Percentiles rank a stretch among this genome's conserved stretches.
Evolutionary conservation across 495 filamentous ascomycete genomes (phyloP).

Genomic region (Viridothelium virens): DNA sequence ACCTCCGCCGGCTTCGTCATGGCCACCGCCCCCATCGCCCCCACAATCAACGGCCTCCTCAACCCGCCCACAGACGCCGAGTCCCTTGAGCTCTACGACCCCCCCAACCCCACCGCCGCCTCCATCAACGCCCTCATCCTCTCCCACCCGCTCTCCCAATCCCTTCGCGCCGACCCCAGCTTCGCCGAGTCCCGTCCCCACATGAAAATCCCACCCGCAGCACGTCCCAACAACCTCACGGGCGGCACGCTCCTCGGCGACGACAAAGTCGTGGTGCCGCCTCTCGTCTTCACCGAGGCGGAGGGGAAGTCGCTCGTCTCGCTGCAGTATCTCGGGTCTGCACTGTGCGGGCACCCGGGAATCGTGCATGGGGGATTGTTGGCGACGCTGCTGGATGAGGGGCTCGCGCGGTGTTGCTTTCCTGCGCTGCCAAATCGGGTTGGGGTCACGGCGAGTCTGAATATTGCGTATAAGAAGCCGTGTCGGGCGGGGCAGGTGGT

Average conservation of each 20-base stretch:
- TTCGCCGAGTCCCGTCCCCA: constrained; percentile 78
- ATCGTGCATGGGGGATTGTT: constrained; percentile 88
- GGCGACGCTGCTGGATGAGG: constrained; percentile 89
- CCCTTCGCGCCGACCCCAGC: constrained; percentile 57
- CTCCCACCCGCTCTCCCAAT: constrained; percentile 60
- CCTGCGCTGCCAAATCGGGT: constrained; percentile 80
- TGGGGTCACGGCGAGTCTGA: constrained; percentile 84
- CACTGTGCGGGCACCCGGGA: constrained; percentile 84
- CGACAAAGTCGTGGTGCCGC: constrained; percentile 73
- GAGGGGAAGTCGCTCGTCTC: constrained; percentile 65
- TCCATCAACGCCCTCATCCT: constrained; percentile 66
- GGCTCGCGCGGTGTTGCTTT: constrained; percentile 84
- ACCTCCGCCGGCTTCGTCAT: constrained; percentile 48
- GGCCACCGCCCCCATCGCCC: constrained; percentile 42
- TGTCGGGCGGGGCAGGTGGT: constrained; percentile 68
- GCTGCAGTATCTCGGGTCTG: constrained; percentile 69
- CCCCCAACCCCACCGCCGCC: constrained; percentile 51
- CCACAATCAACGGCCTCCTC: constrained; percentile 34
- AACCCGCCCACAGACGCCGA: constrained; percentile 61
- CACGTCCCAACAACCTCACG: constrained; percentile 69
- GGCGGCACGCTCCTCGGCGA: constrained; percentile 70
- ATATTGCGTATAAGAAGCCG: constrained; percentile 79
- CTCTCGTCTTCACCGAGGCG: constrained; percentile 63
- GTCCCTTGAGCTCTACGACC: constrained; percentile 56
- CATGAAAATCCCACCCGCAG: constrained; percentile 63